phyloP scores from a whole-genome alignment of 805 yeast species.

The Priceomyces fermenticarens region DNA sequence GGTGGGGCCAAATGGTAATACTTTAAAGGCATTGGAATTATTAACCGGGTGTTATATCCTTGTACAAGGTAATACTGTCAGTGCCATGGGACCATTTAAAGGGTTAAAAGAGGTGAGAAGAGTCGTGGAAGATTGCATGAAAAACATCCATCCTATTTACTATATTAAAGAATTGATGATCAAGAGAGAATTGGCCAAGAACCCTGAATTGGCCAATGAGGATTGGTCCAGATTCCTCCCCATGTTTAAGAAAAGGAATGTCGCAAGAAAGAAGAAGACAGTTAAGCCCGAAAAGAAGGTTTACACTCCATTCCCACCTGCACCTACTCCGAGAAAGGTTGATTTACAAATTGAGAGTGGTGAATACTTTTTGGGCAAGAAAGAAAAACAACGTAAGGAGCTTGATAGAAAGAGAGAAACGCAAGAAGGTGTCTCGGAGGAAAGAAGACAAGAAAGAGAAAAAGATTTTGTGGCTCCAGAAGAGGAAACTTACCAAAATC shows the following conservation, averaged over 20 bases:
- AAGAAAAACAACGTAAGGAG: conserved; percentile 70
- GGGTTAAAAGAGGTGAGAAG: conserved; percentile 91
- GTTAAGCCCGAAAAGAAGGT: conserved; percentile 72
- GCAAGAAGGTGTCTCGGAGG: conserved; percentile 67
- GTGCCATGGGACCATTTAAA: conserved; percentile 94
- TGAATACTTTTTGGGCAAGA: conserved; percentile 91
- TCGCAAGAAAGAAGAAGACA: conserved; percentile 90
- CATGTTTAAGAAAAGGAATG: conserved; percentile 92
- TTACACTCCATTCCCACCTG: conserved; percentile 99
- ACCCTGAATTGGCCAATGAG: conserved; percentile 92
- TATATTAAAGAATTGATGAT: conserved; percentile 97
- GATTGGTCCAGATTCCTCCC: conserved; percentile 98
- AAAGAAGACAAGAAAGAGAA: conserved; percentile 65
- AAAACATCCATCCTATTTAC: conserved; percentile 94
- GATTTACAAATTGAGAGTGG: conserved; percentile 97
- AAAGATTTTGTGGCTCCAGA: conserved; percentile 85
- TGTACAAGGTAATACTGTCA: conserved; percentile 96
- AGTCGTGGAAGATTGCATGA: conserved; percentile 97
- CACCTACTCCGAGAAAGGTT: conserved; percentile 93
- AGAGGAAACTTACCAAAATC: conserved; percentile 57
- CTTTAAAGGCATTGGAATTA: conserved; percentile 90
- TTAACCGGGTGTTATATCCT: conserved; percentile 93
- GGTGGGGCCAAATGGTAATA: conserved; percentile 96
- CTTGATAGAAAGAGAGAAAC: conserved; percentile 74
- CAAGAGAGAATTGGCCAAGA: conserved; percentile 89